Percentiles rank a stretch among this genome's conserved stretches.
These are phyloP conservation scores for Boletus tylopilopsis DNA, from an alignment of 768 basidiomycete species.

Conservation along the genomic window DNA sequence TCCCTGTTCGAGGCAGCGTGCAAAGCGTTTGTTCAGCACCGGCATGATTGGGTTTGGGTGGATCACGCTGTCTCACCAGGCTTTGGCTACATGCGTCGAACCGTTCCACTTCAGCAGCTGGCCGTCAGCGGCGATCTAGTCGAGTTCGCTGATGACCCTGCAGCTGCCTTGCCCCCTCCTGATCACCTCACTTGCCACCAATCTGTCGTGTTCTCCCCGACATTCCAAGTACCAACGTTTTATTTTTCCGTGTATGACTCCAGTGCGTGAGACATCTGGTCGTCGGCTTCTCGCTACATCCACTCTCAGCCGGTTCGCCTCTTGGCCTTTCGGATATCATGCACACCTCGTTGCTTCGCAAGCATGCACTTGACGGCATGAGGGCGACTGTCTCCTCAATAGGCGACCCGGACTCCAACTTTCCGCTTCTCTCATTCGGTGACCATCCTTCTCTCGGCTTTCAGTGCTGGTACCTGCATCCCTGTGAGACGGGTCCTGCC, in stretches of 20 bases:
- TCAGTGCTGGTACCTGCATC: constrained; percentile 85
- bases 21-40: constrained; percentile 43
- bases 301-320: constrained; percentile 56
- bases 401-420: constrained; percentile 45
- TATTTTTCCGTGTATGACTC: constrained; percentile 71
- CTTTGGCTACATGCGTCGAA: constrained; percentile 48
- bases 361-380: constrained; percentile 39
- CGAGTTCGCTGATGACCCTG: constrained; percentile 36
- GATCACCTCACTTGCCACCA: constrained; percentile 50
- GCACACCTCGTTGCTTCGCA: constrained; percentile 57
- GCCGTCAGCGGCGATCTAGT: constrained; percentile 5
- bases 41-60: constrained; percentile 55
- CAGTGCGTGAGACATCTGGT: constrained; percentile 48
- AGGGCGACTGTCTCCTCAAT: constrained; percentile 53
- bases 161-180: constrained; percentile 27
- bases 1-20: constrained; percentile 57
- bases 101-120: constrained; percentile 19
- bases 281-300: constrained; percentile 14
- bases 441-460: constrained; percentile 78
- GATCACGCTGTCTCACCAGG: constrained; percentile 50
- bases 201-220: constrained; percentile 71
- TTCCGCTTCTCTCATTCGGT: constrained; percentile 81
- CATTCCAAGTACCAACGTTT: constrained; percentile 79
- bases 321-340: constrained; percentile 55
- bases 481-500: constrained; percentile 68